Base-by-base conservation (phyloP, 805 yeast species). In the Diddensiella transvaalensis region DNA sequence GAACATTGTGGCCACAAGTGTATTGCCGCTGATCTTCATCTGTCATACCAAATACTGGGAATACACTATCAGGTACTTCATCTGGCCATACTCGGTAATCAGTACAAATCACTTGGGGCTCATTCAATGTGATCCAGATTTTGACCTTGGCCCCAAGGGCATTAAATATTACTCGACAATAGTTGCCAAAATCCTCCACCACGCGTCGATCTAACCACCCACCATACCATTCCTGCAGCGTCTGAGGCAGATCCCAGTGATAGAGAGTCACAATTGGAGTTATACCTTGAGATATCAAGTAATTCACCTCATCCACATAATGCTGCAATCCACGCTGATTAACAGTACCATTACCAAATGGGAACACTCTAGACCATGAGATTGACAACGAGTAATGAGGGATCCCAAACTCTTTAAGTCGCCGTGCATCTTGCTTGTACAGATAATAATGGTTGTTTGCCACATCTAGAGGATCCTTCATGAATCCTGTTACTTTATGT, bases 321-420 rank as follows among this genome's bases (percentile, higher is more conserved):
- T 64, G 64, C 44, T 64, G 65, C 18, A 65, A 49, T 8, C 68
- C 68, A 3, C 61, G 61, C 8, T 58, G 35, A 22, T 57, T 59
- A 22, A 57, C 48, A 3, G 46, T 47, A 3, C 58, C 60, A 24
- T 40, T 39, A 22, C 60, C 65, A 42, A 61, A 60, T 3, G 71
- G 72, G 30, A 65, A 52, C 17, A 68, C 64, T 49, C 72, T 56
- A 11, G 68, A 54, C 70, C 71, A 68, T 3, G 71, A 65, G 42
- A 68, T 61, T 5, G 67, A 49, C 53, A 68, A 55, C 4, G 70
- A 65, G 52, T 68, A 68, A 42, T 55, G 40, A 26, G 62, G 62
- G 26, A 60, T 63, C 4, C 70, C 72, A 39, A 66, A 57, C 21
- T 66, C 64, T 30, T 65, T 66, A 44, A 66, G 42, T 22, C 70